Base-by-base conservation (phyloP, 139 green algal species). In the Asterochloris erici region DNA sequence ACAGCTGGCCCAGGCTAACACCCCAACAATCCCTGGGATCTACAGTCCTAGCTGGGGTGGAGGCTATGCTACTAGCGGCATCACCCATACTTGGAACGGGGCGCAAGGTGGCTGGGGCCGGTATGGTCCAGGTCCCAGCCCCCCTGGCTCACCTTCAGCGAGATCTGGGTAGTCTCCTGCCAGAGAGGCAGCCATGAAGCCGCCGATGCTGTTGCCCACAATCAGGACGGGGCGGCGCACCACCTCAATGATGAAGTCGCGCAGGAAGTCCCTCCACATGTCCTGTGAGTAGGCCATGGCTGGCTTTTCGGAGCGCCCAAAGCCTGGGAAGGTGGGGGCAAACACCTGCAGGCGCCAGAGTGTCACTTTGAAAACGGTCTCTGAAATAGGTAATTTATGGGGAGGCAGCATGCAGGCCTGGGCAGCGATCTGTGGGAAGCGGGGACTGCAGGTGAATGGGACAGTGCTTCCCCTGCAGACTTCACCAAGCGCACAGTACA, bases 121-220 rank as follows among this genome's bases (percentile, higher is more conserved):
- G 6, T 54, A 6, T 54, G 38, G 4, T 54, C 4, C 6, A 54
- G n/a, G 9, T 26, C 14, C 6, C 38, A 54, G 38, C 38, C 38
- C 38, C 38, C 38, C 6, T 6, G 6, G 38, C 38, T 54, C 27
- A 83, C 77, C 83, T 62, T 83, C 64, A 19, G 93, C 87, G 69
- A 94, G 82, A n/a, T 29, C 23, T 0, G 88, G 89, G 86, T 90
- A 88, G 81, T 93, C 92, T 14, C 90, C 94, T 0, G 94, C 93
- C 74, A 95, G 73, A 69, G 81, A 88, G 10, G 93, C 86, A 26
- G 86, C 82, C 61, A 97, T 94, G 87, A 94, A 98, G 80, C 94
- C 95, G 68, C 97, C 97, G 79, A 99, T 99, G 63, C 93, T 98
- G 93, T 99, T 99, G 74, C 97, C 97, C 12, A 91, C 95, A 9